Percentiles rank a stretch among this genome's conserved stretches.
Evolutionary conservation across 2,329 filamentous ascomycete genomes (phyloP).

Genomic region (Huntiella savannae): DNA sequence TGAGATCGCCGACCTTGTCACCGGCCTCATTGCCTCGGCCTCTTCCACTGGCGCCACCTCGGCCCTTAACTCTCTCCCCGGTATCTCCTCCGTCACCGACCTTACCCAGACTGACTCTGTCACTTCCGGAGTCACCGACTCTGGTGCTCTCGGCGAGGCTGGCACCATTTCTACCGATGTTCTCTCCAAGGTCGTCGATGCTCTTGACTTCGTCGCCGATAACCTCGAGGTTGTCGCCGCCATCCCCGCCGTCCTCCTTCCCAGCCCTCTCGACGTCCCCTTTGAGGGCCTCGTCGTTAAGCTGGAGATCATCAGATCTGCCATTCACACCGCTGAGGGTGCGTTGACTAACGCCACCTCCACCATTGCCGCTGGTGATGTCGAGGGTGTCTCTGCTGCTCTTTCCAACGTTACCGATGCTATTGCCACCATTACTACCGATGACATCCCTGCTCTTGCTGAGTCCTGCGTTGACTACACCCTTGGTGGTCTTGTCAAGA

Average conservation of each 20-base stretch:
- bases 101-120: neutral
- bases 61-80: neutral
- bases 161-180: neutral
- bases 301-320: slow-evolving; percentile 3
- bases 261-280: slow-evolving; percentile 1
- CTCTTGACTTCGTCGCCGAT: slow-evolving; percentile 1
- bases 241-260: slow-evolving; percentile 1
- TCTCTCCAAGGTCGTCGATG: neutral
- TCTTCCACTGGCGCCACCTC: neutral
- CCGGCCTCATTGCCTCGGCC: neutral
- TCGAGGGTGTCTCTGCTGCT: slow-evolving; percentile 3
- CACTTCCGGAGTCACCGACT: neutral
- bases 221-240: neutral
- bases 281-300: neutral
- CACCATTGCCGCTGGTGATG: neutral
- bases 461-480: neutral
- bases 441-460: neutral
- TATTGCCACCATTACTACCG: neutral
- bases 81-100: neutral
- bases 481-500: slow-evolving; percentile 3
- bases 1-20: neutral
- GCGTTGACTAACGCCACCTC: neutral
- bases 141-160: neutral
- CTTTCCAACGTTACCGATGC: slow-evolving; percentile 1
- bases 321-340: neutral